Evolutionary conservation across 768 basidiomycete genomes (phyloP).

Genomic region (Podaxis carcinomalis): DNA sequence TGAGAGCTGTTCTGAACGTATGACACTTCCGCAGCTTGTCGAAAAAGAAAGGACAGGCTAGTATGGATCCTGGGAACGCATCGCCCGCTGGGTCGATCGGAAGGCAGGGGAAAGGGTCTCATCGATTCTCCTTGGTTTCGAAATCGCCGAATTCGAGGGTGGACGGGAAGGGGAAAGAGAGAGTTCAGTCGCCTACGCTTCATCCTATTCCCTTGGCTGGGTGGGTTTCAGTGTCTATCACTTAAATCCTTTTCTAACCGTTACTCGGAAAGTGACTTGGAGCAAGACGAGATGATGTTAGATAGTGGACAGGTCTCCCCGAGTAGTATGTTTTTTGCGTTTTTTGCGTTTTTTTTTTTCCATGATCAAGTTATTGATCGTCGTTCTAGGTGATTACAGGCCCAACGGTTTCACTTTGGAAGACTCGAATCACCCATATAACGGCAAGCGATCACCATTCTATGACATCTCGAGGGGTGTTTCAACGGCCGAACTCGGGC

Average conservation of each 20-base stretch:
- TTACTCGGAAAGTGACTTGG: slow-evolving; percentile 17
- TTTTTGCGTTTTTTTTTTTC: slow-evolving; percentile 18
- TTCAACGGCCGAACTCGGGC: slow-evolving; percentile 9
- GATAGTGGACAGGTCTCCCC: slow-evolving; percentile 81
- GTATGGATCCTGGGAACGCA: not conserved
- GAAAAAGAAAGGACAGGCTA: slow-evolving; percentile 5
- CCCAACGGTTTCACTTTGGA: slow-evolving; percentile 23
- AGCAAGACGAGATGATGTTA: slow-evolving; percentile 53
- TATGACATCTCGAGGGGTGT: slow-evolving; percentile 14
- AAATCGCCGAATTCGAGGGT: slow-evolving; percentile 11
- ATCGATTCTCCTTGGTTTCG: slow-evolving; percentile 16
- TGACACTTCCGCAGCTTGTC: slow-evolving; percentile 15
- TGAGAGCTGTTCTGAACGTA: not conserved
- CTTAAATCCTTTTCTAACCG: not conserved
- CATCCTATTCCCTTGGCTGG: slow-evolving; percentile 25
- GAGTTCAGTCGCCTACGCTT: slow-evolving; percentile 28
- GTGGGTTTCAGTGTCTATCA: slow-evolving; percentile 14
- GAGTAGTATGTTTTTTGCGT: slow-evolving; percentile 40
- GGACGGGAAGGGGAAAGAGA: slow-evolving; percentile 12
- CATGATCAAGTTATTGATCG: not conserved
- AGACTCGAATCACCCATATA: not conserved
- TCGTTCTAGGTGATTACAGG: slow-evolving; percentile 23
- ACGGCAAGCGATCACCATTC: slow-evolving; percentile 4
- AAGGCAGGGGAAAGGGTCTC: slow-evolving; percentile 1
- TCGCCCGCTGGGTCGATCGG: not conserved